Base-by-base conservation (phyloP, 352 stramenopile species). In the Phytopythium boreale region DNA sequence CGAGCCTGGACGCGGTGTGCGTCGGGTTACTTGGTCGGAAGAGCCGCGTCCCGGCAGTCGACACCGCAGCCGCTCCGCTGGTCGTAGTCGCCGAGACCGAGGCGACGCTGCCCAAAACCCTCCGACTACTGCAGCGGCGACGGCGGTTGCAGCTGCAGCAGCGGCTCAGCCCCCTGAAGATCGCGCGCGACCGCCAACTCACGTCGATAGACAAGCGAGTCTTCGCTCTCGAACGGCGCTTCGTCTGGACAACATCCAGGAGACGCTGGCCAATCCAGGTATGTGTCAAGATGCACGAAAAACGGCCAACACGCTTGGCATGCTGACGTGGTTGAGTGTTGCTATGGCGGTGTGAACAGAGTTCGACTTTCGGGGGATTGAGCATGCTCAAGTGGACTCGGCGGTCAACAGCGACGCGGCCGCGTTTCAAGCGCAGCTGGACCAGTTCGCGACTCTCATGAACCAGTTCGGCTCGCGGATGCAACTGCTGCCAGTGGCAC, bases 381-480 rank as follows among this genome's bases (percentile, higher is more conserved):
- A 65, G 1, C 57, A 67, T 19, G 20, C 47, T n/a, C 34, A 63
- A 41, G 36, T 73, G 15, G 52, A 70, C 20, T 2, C 59, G 14
- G 58, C 59, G 0, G 60, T 29, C 36, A 67, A 71, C 36, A 63
- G 55, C 55, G 55, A 49, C 22, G 71, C 74, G 56, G 56, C 68
- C 26, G 71, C 66, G 50, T 74, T 72, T 36, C 57, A 88, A 58
- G 62, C 80, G n/a, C 78, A 89, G 44, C 63, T 90, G 36, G 72
- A 75, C 24, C 67, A 80, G 51, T 60, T 88, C 8, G 69, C 79
- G 24, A 76, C 72, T 5, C 67, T 89, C 4, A 63, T 87, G 14
- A 64, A 76, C 4, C 68, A 77, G 19, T 87, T 90, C 60, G 70
- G 74, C n/a, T 66, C 76, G 15, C 66, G 78, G 22, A 53, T 89